These are phyloP conservation scores for Scytalidium sp. DNA, from an alignment of 2,329 filamentous ascomycete genomes.

Conservation along the genomic window DNA sequence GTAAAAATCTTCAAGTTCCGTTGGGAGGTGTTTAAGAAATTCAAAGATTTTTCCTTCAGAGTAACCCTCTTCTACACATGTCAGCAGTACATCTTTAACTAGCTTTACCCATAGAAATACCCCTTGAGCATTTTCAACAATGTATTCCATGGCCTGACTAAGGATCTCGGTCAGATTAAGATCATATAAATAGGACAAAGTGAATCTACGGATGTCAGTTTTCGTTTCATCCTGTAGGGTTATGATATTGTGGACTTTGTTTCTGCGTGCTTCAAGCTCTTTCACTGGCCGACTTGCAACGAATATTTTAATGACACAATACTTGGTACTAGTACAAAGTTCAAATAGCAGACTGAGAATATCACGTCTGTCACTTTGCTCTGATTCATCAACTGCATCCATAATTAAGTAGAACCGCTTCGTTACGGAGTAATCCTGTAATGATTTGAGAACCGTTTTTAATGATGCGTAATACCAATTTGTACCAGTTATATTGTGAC, in stretches of 20 bases:
- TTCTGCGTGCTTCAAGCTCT: background rate
- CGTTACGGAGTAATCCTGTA: background rate
- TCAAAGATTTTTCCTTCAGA: background rate
- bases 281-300: background rate
- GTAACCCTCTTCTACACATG: background rate
- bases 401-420: background rate
- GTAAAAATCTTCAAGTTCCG: background rate
- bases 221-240: background rate
- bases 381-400: background rate
- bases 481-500: background rate
- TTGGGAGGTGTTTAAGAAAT: background rate
- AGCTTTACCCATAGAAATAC: slow-evolving; percentile 4
- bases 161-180: background rate
- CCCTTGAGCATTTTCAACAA: slow-evolving; percentile 3
- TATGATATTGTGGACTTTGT: background rate
- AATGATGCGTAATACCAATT: background rate
- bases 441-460: background rate
- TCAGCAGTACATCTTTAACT: background rate
- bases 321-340: background rate
- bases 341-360: background rate
- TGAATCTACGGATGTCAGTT: background rate
- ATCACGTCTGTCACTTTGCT: background rate
- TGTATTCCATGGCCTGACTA: background rate
- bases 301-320: background rate
- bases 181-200: background rate